Base-by-base conservation (phyloP, 352 stramenopile species). In the Pythium rishiriense region DNA sequence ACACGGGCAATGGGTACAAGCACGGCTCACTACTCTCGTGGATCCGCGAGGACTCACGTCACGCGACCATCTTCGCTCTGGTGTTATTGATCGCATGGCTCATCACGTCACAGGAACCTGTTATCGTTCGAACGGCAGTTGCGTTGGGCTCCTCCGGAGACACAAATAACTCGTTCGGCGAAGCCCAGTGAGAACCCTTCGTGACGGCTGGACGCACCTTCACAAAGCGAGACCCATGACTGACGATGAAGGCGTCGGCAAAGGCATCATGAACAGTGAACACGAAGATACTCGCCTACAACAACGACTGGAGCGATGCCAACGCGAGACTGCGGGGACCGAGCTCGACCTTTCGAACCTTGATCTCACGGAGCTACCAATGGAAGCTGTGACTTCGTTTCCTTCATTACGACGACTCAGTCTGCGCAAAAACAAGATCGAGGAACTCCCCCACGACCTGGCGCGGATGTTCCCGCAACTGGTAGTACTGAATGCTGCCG, bases 21-120 rank as follows among this genome's bases (percentile, higher is more conserved):
- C 76, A 85, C 21, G 85, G 77, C 9, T 94, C 85, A 9, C 58
- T 94, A 25, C 54, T 91, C 17, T 73, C 74, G 1, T 94, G 85
- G 85, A 61, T 91, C 49, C 61, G 70, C 12, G 83, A 91, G 56
- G 85, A 94, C 63, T 49, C 76, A 39, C 79, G 83, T n/a, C 82
- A 94, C 47, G 73, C 75, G 11, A 48, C 88, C 24, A 90, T 94
- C 54, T 56, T 74, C 10, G 52, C 76, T 4, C 66, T 91, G 48
- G 48, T 91, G n/a, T 47, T 73, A 29, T 26, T 88, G 10, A 76
- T 94, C 28, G 66, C 90, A 46, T 94, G 79, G 66, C 68, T 93
- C 8, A 77, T 79, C 24, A 79, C 73, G 4, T 65, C 75, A 4
- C 73, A 76, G 54, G 31, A 65, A 19, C 50, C 41, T 1, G 48